Percentiles rank a stretch among this genome's conserved stretches.
These are phyloP conservation scores for Tetraselmis striata DNA, from an alignment of 139 green algal genomes.

Conservation along the genomic window DNA sequence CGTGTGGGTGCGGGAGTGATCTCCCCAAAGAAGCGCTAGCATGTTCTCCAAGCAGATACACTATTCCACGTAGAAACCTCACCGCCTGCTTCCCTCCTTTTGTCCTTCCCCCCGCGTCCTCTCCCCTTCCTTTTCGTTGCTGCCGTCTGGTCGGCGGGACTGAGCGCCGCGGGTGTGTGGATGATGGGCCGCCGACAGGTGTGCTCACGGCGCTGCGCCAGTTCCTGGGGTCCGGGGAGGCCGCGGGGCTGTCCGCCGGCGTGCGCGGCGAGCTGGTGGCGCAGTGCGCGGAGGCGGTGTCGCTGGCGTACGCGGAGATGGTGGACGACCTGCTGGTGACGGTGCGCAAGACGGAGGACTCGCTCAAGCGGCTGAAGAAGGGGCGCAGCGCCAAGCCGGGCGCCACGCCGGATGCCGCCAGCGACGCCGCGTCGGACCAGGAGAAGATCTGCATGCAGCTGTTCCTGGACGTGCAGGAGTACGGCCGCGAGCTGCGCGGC, in stretches of 20 bases:
- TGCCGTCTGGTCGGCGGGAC: no score
- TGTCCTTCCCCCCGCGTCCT: no score
- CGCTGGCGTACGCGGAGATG: slow-evolving; percentile 35
- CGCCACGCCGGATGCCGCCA: slow-evolving; percentile 16
- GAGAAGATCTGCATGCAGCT: slow-evolving; percentile 87
- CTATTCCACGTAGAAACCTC: no score
- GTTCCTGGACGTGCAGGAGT: slow-evolving; percentile 68
- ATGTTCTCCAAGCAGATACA: no score
- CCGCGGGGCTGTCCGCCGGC: background rate
- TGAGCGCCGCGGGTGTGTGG: no score
- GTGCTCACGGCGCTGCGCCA: background rate
- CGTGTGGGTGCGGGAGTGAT: no score
- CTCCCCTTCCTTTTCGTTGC: no score
- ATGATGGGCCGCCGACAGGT: no score
- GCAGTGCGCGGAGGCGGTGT: slow-evolving; percentile 24
- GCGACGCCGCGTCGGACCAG: slow-evolving; percentile 56
- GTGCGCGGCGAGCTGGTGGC: background rate
- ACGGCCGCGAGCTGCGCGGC: slow-evolving; percentile 37
- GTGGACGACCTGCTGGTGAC: slow-evolving; percentile 72
- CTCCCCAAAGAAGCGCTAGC: no score
- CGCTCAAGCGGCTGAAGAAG: slow-evolving; percentile 80
- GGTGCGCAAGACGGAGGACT: slow-evolving; percentile 82
- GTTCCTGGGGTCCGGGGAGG: background rate
- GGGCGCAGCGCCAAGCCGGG: slow-evolving; percentile 25
- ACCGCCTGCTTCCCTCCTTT: no score